Evolutionary conservation across 345 rosid species (phyloP).

Genomic region (Eutrema japonicum): DNA sequence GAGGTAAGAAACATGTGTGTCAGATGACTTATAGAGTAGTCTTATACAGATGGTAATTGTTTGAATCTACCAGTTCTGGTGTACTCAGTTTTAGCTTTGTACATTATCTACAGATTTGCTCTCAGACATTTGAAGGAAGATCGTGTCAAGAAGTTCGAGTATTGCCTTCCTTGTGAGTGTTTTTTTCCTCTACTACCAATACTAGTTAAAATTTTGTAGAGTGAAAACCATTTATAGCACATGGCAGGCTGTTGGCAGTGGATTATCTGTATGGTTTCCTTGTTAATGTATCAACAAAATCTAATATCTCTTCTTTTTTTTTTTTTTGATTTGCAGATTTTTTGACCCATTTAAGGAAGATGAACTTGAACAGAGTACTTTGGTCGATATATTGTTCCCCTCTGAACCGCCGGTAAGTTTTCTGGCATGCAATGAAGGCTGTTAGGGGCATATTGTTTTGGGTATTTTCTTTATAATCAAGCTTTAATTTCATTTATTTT

Average conservation of each 20-base stretch:
- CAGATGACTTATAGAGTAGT: not conserved
- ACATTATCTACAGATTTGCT: conserved; percentile 37
- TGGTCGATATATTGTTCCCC: conserved; percentile 73
- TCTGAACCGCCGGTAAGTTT: conserved; percentile 79
- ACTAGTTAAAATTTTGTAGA: not conserved
- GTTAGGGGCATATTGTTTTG: not conserved
- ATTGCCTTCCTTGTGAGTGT: conserved; percentile 93
- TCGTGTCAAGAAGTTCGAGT: conserved; percentile 79
- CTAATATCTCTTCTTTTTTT: not conserved
- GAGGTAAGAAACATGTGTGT: conserved; percentile 53
- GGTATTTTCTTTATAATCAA: not conserved
- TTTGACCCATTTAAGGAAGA: conserved; percentile 85
- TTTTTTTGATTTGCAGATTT: conserved; percentile 57
- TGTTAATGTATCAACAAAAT: conserved; percentile 12
- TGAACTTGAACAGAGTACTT: conserved; percentile 78
- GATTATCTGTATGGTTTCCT: not conserved
- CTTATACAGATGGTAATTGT: not conserved
- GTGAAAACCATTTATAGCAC: not conserved
- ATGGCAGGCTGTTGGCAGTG: too few species aligned
- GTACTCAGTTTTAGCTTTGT: conserved; percentile 28
- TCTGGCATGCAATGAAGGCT: conserved; percentile 25
- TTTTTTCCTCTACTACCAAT: conserved; percentile 38
- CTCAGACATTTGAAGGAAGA: conserved; percentile 57
- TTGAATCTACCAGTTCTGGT: conserved; percentile 2
- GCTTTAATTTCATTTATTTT: not conserved